phyloP scores from a whole-genome alignment of 1,284 basidiomycete species.

The Pisolithus thermaeus region DNA sequence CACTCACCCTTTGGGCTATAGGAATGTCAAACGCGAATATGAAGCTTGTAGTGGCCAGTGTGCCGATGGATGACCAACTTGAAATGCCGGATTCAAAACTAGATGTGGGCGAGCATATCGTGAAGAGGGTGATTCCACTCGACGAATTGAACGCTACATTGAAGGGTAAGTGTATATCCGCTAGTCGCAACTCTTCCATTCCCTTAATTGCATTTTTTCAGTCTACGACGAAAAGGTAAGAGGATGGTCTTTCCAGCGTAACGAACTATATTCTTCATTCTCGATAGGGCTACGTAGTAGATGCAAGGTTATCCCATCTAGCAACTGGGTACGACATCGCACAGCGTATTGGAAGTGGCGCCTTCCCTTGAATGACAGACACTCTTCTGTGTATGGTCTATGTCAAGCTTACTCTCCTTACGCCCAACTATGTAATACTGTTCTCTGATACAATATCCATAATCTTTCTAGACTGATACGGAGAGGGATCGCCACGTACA shows the following conservation, averaged over 20 bases:
- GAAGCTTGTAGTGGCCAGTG: slow-evolving; percentile 65
- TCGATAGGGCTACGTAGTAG: slow-evolving; percentile 64
- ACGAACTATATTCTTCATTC: slow-evolving; percentile 3
- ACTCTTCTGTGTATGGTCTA: too few relatives aligned
- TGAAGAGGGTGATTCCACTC: slow-evolving; percentile 66
- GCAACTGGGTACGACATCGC: slow-evolving; percentile 66
- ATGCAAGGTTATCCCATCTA: slow-evolving; percentile 71
- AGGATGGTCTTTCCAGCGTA: not conserved
- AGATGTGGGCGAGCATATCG: slow-evolving; percentile 81
- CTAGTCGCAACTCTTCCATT: too few relatives aligned
- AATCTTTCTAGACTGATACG: too few relatives aligned
- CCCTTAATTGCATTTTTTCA: slow-evolving; percentile 24
- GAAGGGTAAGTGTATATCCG: slow-evolving; percentile 44
- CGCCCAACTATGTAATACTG: too few relatives aligned
- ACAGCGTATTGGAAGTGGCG: slow-evolving; percentile 20
- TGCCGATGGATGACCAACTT: slow-evolving; percentile 55
- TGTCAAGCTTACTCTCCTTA: too few relatives aligned
- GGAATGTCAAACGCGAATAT: slow-evolving; percentile 83
- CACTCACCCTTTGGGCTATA: slow-evolving; percentile 22
- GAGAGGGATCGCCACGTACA: too few relatives aligned
- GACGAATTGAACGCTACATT: slow-evolving; percentile 56
- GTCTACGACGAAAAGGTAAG: slow-evolving; percentile 62
- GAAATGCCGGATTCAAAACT: slow-evolving; percentile 59
- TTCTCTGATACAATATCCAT: too few relatives aligned
- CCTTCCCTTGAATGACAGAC: slow-evolving; percentile 6